Conservation (phyloP, 148 eudicot genomes). For the Polygonum aviculare region DNA sequence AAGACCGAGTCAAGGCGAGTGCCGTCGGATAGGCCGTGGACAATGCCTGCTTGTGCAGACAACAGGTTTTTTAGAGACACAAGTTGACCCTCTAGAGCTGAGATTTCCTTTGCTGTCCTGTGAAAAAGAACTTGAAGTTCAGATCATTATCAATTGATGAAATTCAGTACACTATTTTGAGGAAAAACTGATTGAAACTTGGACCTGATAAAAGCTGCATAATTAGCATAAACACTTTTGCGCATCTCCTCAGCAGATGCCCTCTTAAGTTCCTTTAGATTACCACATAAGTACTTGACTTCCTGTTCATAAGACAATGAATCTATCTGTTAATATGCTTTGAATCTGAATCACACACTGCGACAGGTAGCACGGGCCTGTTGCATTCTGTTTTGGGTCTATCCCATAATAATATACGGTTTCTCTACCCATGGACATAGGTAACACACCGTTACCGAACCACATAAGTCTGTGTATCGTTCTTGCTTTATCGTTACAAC, state of each 20-base stretch:
- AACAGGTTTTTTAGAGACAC: constrained; percentile 62
- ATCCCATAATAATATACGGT: too few species aligned
- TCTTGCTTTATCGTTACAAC: too few species aligned
- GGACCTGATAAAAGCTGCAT: constrained; percentile 80
- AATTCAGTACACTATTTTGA: not conserved
- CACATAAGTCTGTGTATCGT: too few species aligned
- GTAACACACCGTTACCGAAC: too few species aligned
- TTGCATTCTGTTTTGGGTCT: too few species aligned
- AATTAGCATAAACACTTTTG: constrained; percentile 93
- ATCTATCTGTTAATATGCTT: too few species aligned
- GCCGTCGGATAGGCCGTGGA: constrained; percentile 75
- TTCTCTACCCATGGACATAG: too few species aligned
- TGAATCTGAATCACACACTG: too few species aligned
- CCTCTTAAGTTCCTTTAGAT: constrained; percentile 66
- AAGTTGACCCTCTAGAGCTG: constrained; percentile 85
- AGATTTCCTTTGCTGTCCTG: constrained; percentile 92
- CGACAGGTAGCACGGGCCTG: too few species aligned
- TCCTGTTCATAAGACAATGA: constrained; percentile 34
- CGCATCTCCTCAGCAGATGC: constrained; percentile 99
- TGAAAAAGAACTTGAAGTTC: constrained; percentile 7
- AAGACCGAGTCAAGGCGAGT: constrained; percentile 43
- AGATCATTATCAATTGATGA: not conserved
- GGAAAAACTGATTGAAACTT: not conserved
- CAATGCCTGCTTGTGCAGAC: constrained; percentile 56
- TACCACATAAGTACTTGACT: constrained; percentile 47